Evolutionary conservation across 257 asterid species (phyloP).

Genomic region (Penstemon barbatus): DNA sequence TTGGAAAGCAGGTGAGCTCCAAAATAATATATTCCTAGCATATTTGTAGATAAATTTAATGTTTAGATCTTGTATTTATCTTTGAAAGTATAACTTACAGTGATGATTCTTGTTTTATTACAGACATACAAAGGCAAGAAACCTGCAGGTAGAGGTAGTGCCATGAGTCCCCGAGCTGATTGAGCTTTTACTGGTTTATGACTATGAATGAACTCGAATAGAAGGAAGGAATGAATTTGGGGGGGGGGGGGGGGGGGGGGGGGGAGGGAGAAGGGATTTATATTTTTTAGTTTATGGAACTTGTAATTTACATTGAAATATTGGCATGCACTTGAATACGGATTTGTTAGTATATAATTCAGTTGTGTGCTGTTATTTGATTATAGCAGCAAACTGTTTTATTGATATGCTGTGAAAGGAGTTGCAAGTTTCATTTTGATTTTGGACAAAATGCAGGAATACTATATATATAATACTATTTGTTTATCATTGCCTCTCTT

Average conservation of each 20-base stretch:
- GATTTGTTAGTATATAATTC: constrained; percentile 30
- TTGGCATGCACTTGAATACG: constrained; percentile 31
- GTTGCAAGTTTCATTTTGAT: neutral
- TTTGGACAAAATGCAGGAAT: too few relatives aligned
- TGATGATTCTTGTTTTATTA: neutral
- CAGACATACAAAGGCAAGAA: constrained; percentile 6
- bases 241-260: constrained; percentile 1
- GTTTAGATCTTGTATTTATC: too few relatives aligned
- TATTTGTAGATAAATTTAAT: too few relatives aligned
- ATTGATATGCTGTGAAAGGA: constrained; percentile 21
- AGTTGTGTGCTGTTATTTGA: constrained; percentile 19
- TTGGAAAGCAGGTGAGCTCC: constrained; percentile 58
- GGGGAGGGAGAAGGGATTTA: constrained; percentile 21
- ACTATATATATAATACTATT: too few relatives aligned
- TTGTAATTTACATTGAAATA: constrained; percentile 43
- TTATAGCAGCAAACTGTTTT: constrained; percentile 24
- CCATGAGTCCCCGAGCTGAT: constrained; percentile 48
- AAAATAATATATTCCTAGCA: neutral
- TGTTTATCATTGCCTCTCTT: too few relatives aligned
- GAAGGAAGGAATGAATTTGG: neutral
- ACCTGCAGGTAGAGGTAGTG: constrained; percentile 23
- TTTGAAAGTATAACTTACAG: too few relatives aligned
- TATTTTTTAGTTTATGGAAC: constrained; percentile 33
- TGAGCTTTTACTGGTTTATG: constrained; percentile 32
- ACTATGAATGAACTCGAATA: neutral